Conservation (phyloP, 306 rosid genomes). For the Cucurbita argyrosperma region DNA sequence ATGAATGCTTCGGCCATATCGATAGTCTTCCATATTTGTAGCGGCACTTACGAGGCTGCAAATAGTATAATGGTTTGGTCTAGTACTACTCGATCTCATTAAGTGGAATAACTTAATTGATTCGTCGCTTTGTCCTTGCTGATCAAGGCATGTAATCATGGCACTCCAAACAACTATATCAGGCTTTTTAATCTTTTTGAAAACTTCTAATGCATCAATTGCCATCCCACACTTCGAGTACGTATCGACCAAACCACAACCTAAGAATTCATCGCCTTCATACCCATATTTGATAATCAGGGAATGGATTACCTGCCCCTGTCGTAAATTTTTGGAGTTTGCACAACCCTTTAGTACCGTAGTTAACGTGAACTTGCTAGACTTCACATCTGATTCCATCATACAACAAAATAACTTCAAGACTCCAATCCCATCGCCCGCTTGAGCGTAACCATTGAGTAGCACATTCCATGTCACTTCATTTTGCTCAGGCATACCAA, state of each 20-base stretch:
- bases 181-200: conserved; percentile 17
- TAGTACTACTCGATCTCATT: conserved; percentile 13
- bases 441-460: conserved; percentile 25
- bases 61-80: conserved; percentile 13
- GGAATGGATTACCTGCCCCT: conserved; percentile 20
- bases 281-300: conserved; percentile 13
- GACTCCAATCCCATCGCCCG: conserved; percentile 14
- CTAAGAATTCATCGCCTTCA: conserved; percentile 17
- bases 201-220: conserved; percentile 18
- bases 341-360: conserved; percentile 26
- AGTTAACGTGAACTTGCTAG: conserved; percentile 17
- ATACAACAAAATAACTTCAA: conserved; percentile 16
- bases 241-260: conserved; percentile 24
- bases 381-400: conserved; percentile 16
- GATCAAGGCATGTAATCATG: conserved; percentile 25
- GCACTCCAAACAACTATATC: conserved; percentile 31
- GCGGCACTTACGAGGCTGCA: conserved; percentile 20
- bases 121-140: conserved; percentile 19
- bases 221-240: conserved; percentile 23
- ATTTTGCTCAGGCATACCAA: conserved; percentile 26
- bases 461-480: conserved; percentile 30
- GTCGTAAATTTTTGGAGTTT: conserved; percentile 13
- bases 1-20: conserved; percentile 18
- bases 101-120: conserved; percentile 12
- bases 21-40: conserved; percentile 10